Base-by-base conservation (phyloP, 2,329 filamentous ascomycete genomes). In the Kalmusia sp. region DNA sequence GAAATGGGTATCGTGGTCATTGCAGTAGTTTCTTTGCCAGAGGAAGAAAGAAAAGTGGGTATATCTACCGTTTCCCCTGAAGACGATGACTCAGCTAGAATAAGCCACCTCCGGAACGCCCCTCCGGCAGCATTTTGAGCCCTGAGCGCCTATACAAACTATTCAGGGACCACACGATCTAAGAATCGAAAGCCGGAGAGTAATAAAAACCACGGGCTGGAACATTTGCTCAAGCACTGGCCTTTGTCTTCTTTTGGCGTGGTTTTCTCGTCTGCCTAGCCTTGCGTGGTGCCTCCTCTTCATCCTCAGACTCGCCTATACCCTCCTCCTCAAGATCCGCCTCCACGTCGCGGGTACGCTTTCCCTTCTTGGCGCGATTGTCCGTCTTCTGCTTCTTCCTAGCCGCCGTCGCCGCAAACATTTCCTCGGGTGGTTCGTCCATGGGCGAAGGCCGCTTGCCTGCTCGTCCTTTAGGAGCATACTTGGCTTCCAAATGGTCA, bases 361-460 rank as follows among this genome's bases (percentile, higher is more conserved):
- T 52, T 7, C 47, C 56, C 49, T 64, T 66, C 30, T 62, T 65
- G 11, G 55, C 49, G 8, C 54, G 52, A 3, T 31, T 25, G 24
- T 31, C 59, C 22, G 53, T 51, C 54, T 63, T 70, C 40, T 61
- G 57, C 55, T 69, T 71, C 61, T 71, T 71, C 15, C 62, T 59
- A 8, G 62, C 59, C 11, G 50, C 59, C 39, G 57, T 76, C 25
- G 72, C 72, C 48, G 67, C 59, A 48, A 87, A 87, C 12, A 82
- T 81, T 55, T 90, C 87, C 62, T 92, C 88, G 1, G 84, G 79
- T 22, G 83, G 84, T 67, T 86, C 83, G 47, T 83, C 81, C 60
- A 72, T 74, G 49, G 67, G 71, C 47, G 60, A 55, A 39, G 64
- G 57, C 60, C 76, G 79, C 30, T 76, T 79, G 64, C 83, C 84